Percentiles rank a stretch among this genome's conserved stretches.
phyloP scores from a whole-genome alignment of 345 rosid species.

The Sisymbrium irio region DNA sequence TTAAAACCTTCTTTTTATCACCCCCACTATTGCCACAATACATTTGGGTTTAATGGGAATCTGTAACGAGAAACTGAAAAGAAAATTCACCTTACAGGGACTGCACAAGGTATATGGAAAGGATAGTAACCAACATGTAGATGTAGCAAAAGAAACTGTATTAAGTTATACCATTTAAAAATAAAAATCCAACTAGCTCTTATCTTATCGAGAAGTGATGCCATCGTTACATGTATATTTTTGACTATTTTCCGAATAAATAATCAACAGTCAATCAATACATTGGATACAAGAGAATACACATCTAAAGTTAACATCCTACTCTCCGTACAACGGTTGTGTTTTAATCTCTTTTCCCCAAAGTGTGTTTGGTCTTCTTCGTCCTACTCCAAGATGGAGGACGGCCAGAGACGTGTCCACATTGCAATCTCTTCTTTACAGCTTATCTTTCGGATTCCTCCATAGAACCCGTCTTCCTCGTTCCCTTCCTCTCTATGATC shows the following conservation, averaged over 20 bases:
- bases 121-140: too few relatives aligned
- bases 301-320: slow-evolving; percentile 6
- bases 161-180: not conserved
- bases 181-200: not conserved
- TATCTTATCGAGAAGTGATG: not conserved
- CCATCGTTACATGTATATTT: not conserved
- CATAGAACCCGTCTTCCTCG: slow-evolving; percentile 86
- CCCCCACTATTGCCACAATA: too few relatives aligned
- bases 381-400: slow-evolving; percentile 51
- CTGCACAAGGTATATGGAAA: too few relatives aligned
- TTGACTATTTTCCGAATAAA: not conserved
- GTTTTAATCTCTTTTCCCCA: not conserved
- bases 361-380: not conserved
- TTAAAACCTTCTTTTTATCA: not conserved
- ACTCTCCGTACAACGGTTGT: not conserved
- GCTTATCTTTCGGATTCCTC: slow-evolving; percentile 71
- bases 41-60: not conserved
- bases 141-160: too few relatives aligned
- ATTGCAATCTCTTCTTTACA: slow-evolving; percentile 55
- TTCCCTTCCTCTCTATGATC: slow-evolving; percentile 79
- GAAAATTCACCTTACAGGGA: not conserved
- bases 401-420: slow-evolving; percentile 79
- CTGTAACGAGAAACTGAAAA: slow-evolving; percentile 11
- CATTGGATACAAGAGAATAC: not conserved
- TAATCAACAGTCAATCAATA: not conserved